Evolutionary conservation across 2,329 filamentous ascomycete genomes (phyloP).

Genomic region (Neofusicoccum parvum): DNA sequence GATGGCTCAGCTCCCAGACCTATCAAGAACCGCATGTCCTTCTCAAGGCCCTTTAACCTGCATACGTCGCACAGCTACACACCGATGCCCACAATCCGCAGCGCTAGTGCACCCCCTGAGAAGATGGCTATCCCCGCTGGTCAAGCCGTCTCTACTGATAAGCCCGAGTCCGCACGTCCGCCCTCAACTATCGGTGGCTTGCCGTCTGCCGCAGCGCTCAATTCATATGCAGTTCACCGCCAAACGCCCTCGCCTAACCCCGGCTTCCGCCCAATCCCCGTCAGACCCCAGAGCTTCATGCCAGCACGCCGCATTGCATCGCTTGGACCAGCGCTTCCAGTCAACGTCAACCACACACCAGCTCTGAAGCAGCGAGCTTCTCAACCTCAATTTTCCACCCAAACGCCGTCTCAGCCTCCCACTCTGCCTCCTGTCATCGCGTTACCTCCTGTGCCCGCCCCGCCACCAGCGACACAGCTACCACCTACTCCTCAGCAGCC

Average conservation of each 20-base stretch:
- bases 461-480: constrained; percentile 21
- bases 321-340: constrained; percentile 25
- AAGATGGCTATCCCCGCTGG: constrained; percentile 1
- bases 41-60: constrained; percentile 15
- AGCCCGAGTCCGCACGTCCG: neutral
- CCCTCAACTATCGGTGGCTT: neutral
- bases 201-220: neutral
- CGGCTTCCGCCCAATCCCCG: constrained; percentile 39
- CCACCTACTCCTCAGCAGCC: constrained; percentile 8
- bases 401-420: neutral
- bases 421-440: neutral
- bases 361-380: constrained; percentile 7
- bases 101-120: constrained; percentile 9
- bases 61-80: constrained; percentile 2
- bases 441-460: constrained; percentile 23
- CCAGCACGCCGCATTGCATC: constrained; percentile 37
- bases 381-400: constrained; percentile 2
- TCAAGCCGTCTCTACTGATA: constrained; percentile 11
- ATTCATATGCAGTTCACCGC: constrained; percentile 25
- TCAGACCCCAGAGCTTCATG: constrained; percentile 34
- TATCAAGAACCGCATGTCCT: constrained; percentile 19
- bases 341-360: constrained; percentile 17
- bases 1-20: neutral
- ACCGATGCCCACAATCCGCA: constrained; percentile 15
- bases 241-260: constrained; percentile 38